Conservation (phyloP, 169 alveolate species). For the Plasmodium inui region DNA sequence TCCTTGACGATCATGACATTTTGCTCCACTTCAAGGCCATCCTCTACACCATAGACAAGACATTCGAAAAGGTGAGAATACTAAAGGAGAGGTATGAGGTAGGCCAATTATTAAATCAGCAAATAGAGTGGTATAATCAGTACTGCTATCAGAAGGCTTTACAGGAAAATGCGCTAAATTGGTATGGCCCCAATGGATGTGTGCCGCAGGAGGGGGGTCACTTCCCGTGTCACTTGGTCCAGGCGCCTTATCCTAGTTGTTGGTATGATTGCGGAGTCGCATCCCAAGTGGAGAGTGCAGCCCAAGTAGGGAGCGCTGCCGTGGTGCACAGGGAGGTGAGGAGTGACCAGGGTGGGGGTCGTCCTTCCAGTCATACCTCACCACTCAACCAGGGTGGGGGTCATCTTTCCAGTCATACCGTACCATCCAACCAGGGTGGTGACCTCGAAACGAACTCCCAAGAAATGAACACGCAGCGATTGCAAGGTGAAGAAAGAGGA, state of each 20-base stretch:
- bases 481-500: not conserved
- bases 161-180: not conserved
- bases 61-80: slow-evolving; percentile 39
- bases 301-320: not conserved
- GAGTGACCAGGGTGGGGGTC: not conserved
- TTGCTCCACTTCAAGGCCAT: slow-evolving; percentile 37
- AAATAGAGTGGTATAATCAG: slow-evolving; percentile 28
- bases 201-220: not conserved
- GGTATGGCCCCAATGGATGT: not conserved
- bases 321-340: not conserved
- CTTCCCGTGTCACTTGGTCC: not conserved
- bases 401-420: no score
- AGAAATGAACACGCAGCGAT: not conserved
- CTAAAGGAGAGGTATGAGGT: slow-evolving; percentile 18
- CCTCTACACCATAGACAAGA: slow-evolving; percentile 42
- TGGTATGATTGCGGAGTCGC: not conserved
- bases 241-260: not conserved
- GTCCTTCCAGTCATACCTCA: not conserved
- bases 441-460: not conserved
- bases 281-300: not conserved
- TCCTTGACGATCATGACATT: slow-evolving; percentile 37
- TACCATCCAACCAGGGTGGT: no score
- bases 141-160: not conserved
- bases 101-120: slow-evolving; percentile 20
- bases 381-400: no score